Evolutionary conservation across 495 filamentous ascomycete genomes (phyloP).

Genomic region (Aspergillus diversus): DNA sequence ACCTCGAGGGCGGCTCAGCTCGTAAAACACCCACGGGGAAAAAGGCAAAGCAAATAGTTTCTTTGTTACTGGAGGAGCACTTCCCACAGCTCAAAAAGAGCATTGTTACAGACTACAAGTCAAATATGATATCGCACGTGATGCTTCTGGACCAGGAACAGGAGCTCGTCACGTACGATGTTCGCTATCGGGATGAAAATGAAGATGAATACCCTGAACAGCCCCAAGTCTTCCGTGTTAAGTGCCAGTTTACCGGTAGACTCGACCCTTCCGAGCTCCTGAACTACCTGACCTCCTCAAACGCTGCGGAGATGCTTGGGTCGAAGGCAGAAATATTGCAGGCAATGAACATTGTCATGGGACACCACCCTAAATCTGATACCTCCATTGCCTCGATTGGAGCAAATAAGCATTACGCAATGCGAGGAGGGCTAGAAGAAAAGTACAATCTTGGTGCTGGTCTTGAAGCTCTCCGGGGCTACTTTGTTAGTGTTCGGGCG

Average conservation of each 20-base stretch:
- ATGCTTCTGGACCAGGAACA: slow-evolving; percentile 34
- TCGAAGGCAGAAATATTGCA: slow-evolving; percentile 47
- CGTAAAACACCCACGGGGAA: slow-evolving; percentile 48
- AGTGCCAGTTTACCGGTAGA: slow-evolving; percentile 42
- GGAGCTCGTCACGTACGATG: slow-evolving; percentile 27
- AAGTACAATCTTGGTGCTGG: slow-evolving; percentile 40
- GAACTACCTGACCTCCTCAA: slow-evolving; percentile 56
- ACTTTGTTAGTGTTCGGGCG: slow-evolving; percentile 67
- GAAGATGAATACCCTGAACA: slow-evolving; percentile 44
- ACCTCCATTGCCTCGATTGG: slow-evolving; percentile 37
- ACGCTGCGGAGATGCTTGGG: slow-evolving; percentile 41
- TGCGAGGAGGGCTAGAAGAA: slow-evolving; percentile 31
- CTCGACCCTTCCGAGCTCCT: slow-evolving; percentile 54
- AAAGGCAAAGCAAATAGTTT: slow-evolving; percentile 58
- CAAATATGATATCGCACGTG: slow-evolving; percentile 47
- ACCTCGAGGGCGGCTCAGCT: slow-evolving; percentile 29
- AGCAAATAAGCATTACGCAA: slow-evolving; percentile 46
- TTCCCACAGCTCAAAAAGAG: slow-evolving; percentile 30
- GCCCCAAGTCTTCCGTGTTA: slow-evolving; percentile 50
- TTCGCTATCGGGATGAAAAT: slow-evolving; percentile 47
- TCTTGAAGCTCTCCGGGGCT: slow-evolving; percentile 62
- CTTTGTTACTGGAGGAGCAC: slow-evolving; percentile 49
- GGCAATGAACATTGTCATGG: slow-evolving; percentile 58
- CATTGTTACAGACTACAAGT: slow-evolving; percentile 64
- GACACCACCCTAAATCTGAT: slow-evolving; percentile 42